Percentiles rank a stretch among this genome's conserved stretches.
These are phyloP conservation scores for Malus fusca DNA, from an alignment of 306 rosid genomes.

Conservation along the genomic window DNA sequence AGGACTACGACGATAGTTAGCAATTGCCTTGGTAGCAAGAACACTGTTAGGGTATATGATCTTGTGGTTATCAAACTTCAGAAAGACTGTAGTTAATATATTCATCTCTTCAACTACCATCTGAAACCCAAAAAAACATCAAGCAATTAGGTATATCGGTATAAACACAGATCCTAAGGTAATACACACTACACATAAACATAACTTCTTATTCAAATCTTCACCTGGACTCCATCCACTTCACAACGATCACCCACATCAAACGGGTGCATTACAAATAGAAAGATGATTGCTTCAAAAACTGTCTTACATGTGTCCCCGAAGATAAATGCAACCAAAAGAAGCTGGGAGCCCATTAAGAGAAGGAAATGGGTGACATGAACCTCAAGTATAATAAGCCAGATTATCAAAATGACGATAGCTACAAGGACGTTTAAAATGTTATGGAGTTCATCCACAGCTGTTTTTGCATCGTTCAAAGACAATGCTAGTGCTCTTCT, in stretches of 20 bases:
- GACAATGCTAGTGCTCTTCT: constrained; percentile 34
- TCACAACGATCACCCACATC: constrained; percentile 44
- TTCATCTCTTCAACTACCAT: constrained; percentile 44
- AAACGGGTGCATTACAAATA: constrained; percentile 42
- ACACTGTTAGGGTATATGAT: constrained; percentile 28
- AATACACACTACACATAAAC: neutral
- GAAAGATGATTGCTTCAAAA: constrained; percentile 40
- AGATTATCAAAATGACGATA: constrained; percentile 21
- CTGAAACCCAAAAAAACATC: constrained; percentile 14
- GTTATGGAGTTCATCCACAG: constrained; percentile 34
- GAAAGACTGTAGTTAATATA: constrained; percentile 33
- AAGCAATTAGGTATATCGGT: neutral
- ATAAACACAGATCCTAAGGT: neutral
- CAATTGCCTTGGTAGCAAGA: constrained; percentile 30
- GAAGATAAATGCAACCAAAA: constrained; percentile 29
- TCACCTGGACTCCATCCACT: constrained; percentile 39
- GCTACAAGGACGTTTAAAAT: constrained; percentile 25
- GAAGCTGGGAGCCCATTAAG: constrained; percentile 33
- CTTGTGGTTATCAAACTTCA: constrained; percentile 39
- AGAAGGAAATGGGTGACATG: constrained; percentile 26
- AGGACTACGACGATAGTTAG: constrained; percentile 31
- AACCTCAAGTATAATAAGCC: constrained; percentile 30
- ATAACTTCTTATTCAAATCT: neutral
- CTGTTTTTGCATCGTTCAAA: constrained; percentile 38
- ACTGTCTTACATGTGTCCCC: constrained; percentile 36